These are phyloP conservation scores for Stagonosporopsis chrysanthemi DNA, from an alignment of 2,329 filamentous ascomycete species.

Conservation along the genomic window DNA sequence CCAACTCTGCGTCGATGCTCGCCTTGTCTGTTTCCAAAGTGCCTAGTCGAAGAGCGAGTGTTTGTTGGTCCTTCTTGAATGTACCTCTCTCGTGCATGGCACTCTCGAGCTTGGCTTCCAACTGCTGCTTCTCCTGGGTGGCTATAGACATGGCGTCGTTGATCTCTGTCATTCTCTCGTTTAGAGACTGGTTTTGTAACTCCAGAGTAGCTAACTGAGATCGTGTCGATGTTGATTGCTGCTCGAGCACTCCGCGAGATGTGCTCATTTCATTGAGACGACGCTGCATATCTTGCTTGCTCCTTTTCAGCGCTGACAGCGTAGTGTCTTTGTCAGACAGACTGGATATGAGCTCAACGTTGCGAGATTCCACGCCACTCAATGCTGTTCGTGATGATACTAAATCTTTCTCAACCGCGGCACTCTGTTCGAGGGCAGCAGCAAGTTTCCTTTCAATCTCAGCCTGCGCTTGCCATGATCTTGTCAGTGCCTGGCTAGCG, in stretches of 20 bases:
- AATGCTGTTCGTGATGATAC: conserved; percentile 24
- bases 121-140: neutral
- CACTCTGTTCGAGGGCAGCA: conserved; percentile 17
- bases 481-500: neutral
- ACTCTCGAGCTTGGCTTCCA: conserved; percentile 10
- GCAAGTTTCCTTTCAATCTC: conserved; percentile 6
- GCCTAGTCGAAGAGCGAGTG: conserved; percentile 5
- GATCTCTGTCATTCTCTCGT: neutral
- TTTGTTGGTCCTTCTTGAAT: conserved; percentile 13
- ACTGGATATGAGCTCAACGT: conserved; percentile 22
- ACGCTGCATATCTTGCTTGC: neutral
- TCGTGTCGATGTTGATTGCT: conserved; percentile 9
- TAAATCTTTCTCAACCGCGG: conserved; percentile 29
- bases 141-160: neutral
- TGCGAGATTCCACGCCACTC: conserved; percentile 27
- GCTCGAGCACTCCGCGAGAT: conserved; percentile 5
- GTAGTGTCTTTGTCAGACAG: conserved; percentile 24
- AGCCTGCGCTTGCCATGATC: neutral
- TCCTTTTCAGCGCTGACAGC: neutral
- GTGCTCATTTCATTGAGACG: conserved; percentile 3
- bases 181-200: conserved; percentile 1
- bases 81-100: conserved; percentile 7
- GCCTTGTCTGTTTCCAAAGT: conserved; percentile 17
- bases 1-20: conserved; percentile 5
- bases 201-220: conserved; percentile 3